Evolutionary conservation across 768 basidiomycete genomes (phyloP), one percentile per base, ranked within the genome.

Genomic region (Lentinula raphanica): DNA sequence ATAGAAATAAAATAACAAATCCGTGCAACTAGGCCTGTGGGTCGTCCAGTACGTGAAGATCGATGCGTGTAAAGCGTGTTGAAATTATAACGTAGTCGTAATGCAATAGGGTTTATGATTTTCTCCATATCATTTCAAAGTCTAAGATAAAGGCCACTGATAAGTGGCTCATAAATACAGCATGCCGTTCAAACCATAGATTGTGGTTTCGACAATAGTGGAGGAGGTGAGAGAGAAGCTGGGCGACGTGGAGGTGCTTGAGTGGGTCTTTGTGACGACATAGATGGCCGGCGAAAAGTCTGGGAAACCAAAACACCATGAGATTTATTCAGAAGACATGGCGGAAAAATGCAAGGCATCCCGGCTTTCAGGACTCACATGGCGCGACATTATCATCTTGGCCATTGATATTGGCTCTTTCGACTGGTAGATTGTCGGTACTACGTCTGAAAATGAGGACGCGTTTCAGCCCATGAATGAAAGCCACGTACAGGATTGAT

Each of bases 381-480:
- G 78, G 66, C 78, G 76, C 28, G 78, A 79, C 79, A 79, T 79
- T 61, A 79, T 79, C 59, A 79, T 73, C 65, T 79, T 79, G 32
- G 78, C 78, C 78, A 80, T 80, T 7, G 79, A 79, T 40, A 75
- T 62, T 46, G 78, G 78, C 36, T 72, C 68, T 51, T 73, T 73
- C 57, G 62, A 75, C 59, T 78, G 71, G 54, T 80, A 79, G 17
- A 77, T 61, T 1, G 76, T 73, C 28, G 77, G 74, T 46, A 76
- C 78, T 79, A 50, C 15, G 50, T 5, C 6, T 28, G 12, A n/a
- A 1, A 3, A 21, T 21, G 28, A n/a, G 23, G 32, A 29, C 9
- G 51, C 7, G 39, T 40, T 11, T 29, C 13, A 44, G 38, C 25
- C 17, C 8, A 32, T 32, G 31, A 39, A 32, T 29, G 7, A 13